Percentiles rank a stretch among this genome's conserved stretches.
Evolutionary conservation across 306 rosid species (phyloP).

Genomic region (Aeschynomene evenia): DNA sequence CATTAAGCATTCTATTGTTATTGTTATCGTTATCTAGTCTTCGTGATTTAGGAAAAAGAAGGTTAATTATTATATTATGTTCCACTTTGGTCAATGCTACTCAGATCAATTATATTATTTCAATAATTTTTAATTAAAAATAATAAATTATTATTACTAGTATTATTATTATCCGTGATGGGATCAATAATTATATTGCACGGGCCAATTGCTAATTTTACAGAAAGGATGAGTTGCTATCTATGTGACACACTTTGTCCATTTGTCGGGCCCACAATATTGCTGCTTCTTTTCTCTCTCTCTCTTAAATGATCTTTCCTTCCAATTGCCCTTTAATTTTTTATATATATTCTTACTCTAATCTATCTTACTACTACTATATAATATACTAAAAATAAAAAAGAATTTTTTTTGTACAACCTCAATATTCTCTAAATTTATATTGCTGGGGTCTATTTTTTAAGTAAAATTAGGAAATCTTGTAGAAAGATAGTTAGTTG

Average conservation of each 20-base stretch:
- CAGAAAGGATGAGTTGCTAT: conserved; percentile 45
- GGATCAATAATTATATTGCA: not conserved
- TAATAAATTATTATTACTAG: not conserved
- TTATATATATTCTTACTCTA: not conserved
- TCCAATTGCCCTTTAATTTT: not conserved
- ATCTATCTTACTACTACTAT: too few relatives aligned
- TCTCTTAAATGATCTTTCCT: conserved; percentile 11
- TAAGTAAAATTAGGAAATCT: not conserved
- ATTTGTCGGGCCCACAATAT: conserved; percentile 88
- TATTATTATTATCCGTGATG: not conserved
- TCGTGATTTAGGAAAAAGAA: too few relatives aligned
- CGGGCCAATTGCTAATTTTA: not conserved
- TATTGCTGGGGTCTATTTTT: not conserved
- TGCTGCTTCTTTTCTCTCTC: conserved; percentile 44
- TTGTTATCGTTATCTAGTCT: not conserved
- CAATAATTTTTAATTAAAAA: too few relatives aligned
- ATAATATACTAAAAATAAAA: too few relatives aligned
- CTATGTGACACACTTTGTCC: conserved; percentile 73
- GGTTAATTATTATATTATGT: too few relatives aligned
- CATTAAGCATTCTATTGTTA: not conserved
- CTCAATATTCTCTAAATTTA: not conserved
- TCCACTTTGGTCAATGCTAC: too few relatives aligned
- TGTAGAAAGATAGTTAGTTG: not conserved
- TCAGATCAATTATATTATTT: too few relatives aligned
- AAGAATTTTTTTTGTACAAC: not conserved